Conservation (phyloP, 2,329 filamentous ascomycete genomes). For the Iodosphaeria phyllophila region DNA sequence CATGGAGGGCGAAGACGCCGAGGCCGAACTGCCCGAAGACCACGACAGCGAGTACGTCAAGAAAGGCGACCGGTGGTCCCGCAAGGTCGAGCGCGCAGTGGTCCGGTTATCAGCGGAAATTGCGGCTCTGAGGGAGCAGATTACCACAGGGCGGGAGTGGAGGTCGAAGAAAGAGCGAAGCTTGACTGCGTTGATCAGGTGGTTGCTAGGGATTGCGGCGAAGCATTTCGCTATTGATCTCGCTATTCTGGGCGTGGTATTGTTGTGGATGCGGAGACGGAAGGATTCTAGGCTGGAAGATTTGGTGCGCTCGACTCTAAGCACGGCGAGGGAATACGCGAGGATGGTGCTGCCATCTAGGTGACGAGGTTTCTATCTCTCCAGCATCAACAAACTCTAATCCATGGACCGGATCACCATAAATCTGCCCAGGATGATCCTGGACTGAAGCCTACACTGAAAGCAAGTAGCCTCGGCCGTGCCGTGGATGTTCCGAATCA, state of each 20-base stretch:
- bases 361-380: conserved; percentile 14
- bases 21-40: conserved; percentile 18
- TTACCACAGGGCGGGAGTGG: conserved; percentile 59
- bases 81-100: conserved; percentile 66
- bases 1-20: conserved; percentile 24
- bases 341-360: conserved; percentile 38
- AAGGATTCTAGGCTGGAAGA: conserved; percentile 58
- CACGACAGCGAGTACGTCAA: conserved; percentile 20
- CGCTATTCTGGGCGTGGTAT: conserved; percentile 41
- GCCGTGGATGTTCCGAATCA: too few species aligned
- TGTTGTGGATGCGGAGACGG: conserved; percentile 54
- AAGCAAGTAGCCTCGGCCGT: too few species aligned
- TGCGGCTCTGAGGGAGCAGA: conserved; percentile 78
- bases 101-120: conserved; percentile 85
- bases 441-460: too few species aligned
- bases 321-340: conserved; percentile 36
- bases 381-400: not conserved
- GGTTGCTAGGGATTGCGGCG: conserved; percentile 47
- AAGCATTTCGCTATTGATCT: conserved; percentile 63
- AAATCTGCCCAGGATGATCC: not conserved
- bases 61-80: conserved; percentile 48
- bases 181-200: conserved; percentile 50
- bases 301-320: conserved; percentile 46
- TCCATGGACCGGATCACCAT: not conserved
- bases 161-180: conserved; percentile 44